Percentiles rank a stretch among this genome's conserved stretches.
These are phyloP conservation scores for Candida stauntonica DNA, from an alignment of 805 yeast genomes.

Conservation along the genomic window DNA sequence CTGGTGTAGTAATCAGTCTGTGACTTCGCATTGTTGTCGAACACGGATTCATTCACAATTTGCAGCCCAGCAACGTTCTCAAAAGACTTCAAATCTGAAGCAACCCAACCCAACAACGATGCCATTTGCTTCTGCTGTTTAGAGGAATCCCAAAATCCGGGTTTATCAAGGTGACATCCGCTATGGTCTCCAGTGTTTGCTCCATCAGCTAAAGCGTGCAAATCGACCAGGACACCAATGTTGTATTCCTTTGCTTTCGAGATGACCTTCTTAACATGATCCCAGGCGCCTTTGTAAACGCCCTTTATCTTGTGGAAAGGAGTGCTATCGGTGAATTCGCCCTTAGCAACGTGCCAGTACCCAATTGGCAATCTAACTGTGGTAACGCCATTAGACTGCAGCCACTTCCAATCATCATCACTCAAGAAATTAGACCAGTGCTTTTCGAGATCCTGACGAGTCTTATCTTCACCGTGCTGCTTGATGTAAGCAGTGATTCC, in stretches of 20 bases:
- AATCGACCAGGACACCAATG: conserved; percentile 75
- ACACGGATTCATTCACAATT: conserved; percentile 79
- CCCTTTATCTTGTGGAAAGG: conserved; percentile 50
- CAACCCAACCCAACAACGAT: conserved; percentile 53
- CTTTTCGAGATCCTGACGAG: conserved; percentile 47
- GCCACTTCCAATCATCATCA: conserved; percentile 79
- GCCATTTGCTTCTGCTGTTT: conserved; percentile 42
- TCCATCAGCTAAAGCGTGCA: conserved; percentile 91
- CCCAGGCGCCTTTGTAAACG: conserved; percentile 78
- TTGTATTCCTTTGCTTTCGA: conserved; percentile 53
- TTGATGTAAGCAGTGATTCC: conserved; percentile 53
- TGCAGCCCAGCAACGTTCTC: conserved; percentile 82
- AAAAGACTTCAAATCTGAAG: conserved; percentile 47
- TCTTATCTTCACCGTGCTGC: conserved; percentile 47
- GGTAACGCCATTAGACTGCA: conserved; percentile 62
- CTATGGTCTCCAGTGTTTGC: conserved; percentile 86
- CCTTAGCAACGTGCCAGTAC: conserved; percentile 79
- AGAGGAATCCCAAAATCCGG: conserved; percentile 60
- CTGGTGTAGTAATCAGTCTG: conserved; percentile 60
- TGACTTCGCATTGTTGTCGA: conserved; percentile 45
- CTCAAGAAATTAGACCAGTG: conserved; percentile 65
- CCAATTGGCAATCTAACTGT: conserved; percentile 86
- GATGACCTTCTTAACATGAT: conserved; percentile 48
- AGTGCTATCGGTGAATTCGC: conserved; percentile 52
- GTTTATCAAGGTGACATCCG: conserved; percentile 56